phyloP scores from a whole-genome alignment of 331 rosid species.

The Malus hybrid region DNA sequence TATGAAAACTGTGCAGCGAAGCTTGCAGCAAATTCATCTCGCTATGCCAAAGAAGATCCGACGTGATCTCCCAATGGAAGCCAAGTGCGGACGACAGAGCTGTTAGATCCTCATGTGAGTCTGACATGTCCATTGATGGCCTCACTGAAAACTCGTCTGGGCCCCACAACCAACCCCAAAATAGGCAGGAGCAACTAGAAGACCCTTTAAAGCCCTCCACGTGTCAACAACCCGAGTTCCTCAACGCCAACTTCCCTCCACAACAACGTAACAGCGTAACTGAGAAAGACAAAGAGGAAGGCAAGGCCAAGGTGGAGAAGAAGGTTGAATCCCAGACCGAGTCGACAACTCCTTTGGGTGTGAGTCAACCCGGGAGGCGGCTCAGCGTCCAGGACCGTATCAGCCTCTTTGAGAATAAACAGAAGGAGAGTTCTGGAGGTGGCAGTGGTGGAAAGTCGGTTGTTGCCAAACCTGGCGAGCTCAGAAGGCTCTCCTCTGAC shows the following conservation, averaged over 20 bases:
- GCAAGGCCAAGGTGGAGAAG: conserved; percentile 22
- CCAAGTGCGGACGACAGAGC: conserved; percentile 51
- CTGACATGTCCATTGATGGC: conserved; percentile 95
- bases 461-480: conserved; percentile 39
- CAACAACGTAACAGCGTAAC: conserved; percentile 21
- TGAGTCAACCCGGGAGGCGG: conserved; percentile 51
- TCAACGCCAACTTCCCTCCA: conserved; percentile 16
- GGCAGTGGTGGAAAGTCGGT: conserved; percentile 18
- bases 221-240: conserved; percentile 45
- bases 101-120: conserved; percentile 64
- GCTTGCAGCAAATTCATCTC: conserved; percentile 59
- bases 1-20: conserved; percentile 44
- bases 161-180: conserved; percentile 13
- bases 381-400: conserved; percentile 96
- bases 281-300: conserved; percentile 37
- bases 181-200: conserved; percentile 1
- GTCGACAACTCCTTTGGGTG: conserved; percentile 15
- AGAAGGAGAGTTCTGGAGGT: conserved; percentile 55
- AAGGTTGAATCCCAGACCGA: conserved; percentile 16
- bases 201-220: conserved; percentile 22
- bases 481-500: conserved; percentile 66
- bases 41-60: conserved; percentile 64
- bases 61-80: conserved; percentile 47
- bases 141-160: conserved; percentile 45
- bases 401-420: conserved; percentile 90